Evolutionary conservation across 345 rosid genomes (phyloP).

Genomic region (Psidium guajava): DNA sequence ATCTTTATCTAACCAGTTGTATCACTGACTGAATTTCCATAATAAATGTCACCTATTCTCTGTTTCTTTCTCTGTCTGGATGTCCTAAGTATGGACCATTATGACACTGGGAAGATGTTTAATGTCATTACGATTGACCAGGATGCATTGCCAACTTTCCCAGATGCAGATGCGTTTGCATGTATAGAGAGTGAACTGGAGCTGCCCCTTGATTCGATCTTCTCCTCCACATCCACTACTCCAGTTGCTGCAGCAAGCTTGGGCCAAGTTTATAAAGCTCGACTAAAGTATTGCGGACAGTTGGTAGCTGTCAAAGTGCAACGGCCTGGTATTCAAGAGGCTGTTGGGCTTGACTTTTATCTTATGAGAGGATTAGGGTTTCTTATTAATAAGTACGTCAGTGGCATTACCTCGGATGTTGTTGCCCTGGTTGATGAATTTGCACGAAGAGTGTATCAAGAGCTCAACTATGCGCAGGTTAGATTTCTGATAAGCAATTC

Average conservation of each 20-base stretch:
- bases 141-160: conserved; percentile 92
- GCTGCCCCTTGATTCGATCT: conserved; percentile 58
- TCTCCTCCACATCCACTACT: conserved; percentile 56
- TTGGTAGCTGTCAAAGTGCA: conserved; percentile 92
- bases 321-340: conserved; percentile 84
- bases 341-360: conserved; percentile 83
- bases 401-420: conserved; percentile 60
- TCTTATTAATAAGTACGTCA: conserved; percentile 56
- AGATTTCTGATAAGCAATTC: conserved; percentile 5
- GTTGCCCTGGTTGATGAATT: conserved; percentile 84
- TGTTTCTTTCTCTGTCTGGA: neutral
- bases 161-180: conserved; percentile 77
- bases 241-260: conserved; percentile 96
- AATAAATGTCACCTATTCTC: neutral
- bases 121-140: conserved; percentile 16
- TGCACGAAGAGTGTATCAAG: conserved; percentile 77
- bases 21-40: neutral
- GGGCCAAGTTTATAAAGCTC: conserved; percentile 97
- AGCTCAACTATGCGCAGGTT: conserved; percentile 90
- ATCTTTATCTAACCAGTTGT: neutral
- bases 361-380: conserved; percentile 67
- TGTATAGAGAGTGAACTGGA: conserved; percentile 86
- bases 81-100: neutral
- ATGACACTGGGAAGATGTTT: neutral
- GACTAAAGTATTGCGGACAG: conserved; percentile 56